These are phyloP conservation scores for Thelonectria blattea DNA, from an alignment of 2,329 filamentous ascomycete species.

Conservation along the genomic window DNA sequence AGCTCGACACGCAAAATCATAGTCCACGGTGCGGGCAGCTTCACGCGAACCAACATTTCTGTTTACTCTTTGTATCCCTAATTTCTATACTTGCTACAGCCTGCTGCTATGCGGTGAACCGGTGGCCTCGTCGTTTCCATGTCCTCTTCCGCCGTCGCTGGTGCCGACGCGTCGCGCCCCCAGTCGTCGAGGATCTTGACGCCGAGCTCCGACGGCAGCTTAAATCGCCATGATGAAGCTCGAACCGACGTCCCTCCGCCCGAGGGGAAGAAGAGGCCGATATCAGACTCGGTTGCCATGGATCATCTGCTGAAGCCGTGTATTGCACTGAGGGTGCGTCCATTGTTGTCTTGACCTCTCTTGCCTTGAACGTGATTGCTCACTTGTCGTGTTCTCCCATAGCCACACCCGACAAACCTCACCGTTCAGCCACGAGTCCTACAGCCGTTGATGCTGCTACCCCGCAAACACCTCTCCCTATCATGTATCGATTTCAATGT, in stretches of 20 bases:
- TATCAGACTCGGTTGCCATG: conserved; percentile 49
- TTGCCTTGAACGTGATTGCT: background rate
- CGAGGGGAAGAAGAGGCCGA: conserved; percentile 44
- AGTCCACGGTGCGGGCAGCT: background rate
- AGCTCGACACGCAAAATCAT: conserved; percentile 9
- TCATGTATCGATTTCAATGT: conserved; percentile 64
- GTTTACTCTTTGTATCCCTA: conserved; percentile 17
- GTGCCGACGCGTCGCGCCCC: conserved; percentile 58
- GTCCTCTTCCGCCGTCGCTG: conserved; percentile 43
- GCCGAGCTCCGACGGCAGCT: conserved; percentile 47
- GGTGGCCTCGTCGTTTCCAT: conserved; percentile 34
- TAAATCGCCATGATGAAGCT: conserved; percentile 44
- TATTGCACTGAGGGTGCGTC: conserved; percentile 59
- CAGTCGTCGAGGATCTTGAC: conserved; percentile 50
- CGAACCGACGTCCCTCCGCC: conserved; percentile 28
- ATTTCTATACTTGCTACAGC: conserved; percentile 7
- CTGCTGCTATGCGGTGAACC: conserved; percentile 29
- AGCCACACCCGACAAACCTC: conserved; percentile 64
- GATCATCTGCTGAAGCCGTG: conserved; percentile 58
- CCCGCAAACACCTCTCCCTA: conserved; percentile 65
- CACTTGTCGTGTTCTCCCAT: conserved; percentile 8
- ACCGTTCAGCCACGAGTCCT: conserved; percentile 60
- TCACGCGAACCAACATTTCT: background rate
- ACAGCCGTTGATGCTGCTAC: conserved; percentile 66
- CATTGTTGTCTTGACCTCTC: background rate